Evolutionary conservation across 2,329 filamentous ascomycete genomes (phyloP), one percentile per base, ranked within the genome.

Genomic region (Arthrobotrys musiformis): DNA sequence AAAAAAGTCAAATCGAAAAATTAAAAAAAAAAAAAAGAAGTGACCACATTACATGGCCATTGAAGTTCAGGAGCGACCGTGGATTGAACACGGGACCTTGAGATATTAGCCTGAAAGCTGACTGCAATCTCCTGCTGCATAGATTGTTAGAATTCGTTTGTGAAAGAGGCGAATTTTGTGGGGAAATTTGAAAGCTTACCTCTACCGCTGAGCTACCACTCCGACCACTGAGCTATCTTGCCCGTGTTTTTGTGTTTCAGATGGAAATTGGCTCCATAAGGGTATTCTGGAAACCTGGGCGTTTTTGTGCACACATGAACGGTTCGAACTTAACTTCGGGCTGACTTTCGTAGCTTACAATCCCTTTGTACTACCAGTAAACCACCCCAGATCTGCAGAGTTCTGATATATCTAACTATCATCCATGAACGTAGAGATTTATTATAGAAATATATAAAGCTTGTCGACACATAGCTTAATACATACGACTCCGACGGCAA

Each of bases 71-170:
- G 28, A 56, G 50, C 28, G 50, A 56, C 50, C 50, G 48, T 52
- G 48, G 48, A 52, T 52, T 52, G 48, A 52, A 52, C 48, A 52
- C 48, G 48, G 48, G 48, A 52, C 48, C 48, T 52, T 52, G 48
- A 52, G 48, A 52, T 52, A 30, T 52, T 52, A 17, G 48, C 48
- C 48, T 52, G 24, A 26, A 42, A 42, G 40, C 40, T 54, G 48
- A 50, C 50, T 69, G 44, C 30, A 63, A 58, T 62, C 42, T 60
- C 56, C 63, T 63, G 56, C 64, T 66, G 62, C 58, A 60, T 58
- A 52, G 48, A 52, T 30, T 58, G 52, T 33, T 66, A 63, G 48
- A 9, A 28, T 17, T 8, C 4, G 26, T 52, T 52, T 33, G 26
- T 15, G 15, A n/a, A n/a, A 17, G 2, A 42, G 33, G 15, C 8